Evolutionary conservation across 257 asterid species (phyloP), one percentile per base, ranked within the genome.

Genomic region (Prunella vulgaris): DNA sequence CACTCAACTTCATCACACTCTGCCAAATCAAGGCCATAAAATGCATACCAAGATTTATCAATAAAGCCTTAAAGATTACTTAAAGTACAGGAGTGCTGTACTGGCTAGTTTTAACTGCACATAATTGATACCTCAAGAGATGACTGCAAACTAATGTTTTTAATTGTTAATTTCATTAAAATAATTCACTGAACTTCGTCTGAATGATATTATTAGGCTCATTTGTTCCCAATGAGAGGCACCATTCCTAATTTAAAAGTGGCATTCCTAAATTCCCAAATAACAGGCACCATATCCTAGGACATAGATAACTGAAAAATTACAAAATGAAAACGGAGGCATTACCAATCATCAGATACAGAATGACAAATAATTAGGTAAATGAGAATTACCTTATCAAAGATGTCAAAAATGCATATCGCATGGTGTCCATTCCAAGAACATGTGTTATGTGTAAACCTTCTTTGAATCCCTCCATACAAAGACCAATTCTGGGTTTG

Each of bases 391-490:
- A 87, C 99, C 99, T 85, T 68, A 94, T 85, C 81, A 94, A 85
- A 68, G 97, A 91, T 40, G 97, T 90, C 79, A 94, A 84, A 65
- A 91, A 86, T 61, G 99, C 99, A 64, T 94, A 94, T 78, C 99
- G 97, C 96, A 89, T 94, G 42, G 98, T 94, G 81, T 94, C 99
- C 98, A 94, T 94, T 82, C 93, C 93, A 67, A 94, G 93, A 73
- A 85, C 88, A 83, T 91, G 90, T 58, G 99, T 86, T 76, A 94
- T 86, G 82, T 84, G 98, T 85, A 94, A 89, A 65, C 99, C 99
- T 40, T 90, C 95, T 82, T 81, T 89, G 75, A 91, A 91, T 76
- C 99, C 99, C 77, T 94, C 99, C 99, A 94, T 94, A 76, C 98
- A 91, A 69, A 86, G 96, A 76, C 69, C 73, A 71, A 88, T 81